These are phyloP conservation scores for Ilyonectria mors-panacis DNA, from an alignment of 2,329 filamentous ascomycete species.

Conservation along the genomic window DNA sequence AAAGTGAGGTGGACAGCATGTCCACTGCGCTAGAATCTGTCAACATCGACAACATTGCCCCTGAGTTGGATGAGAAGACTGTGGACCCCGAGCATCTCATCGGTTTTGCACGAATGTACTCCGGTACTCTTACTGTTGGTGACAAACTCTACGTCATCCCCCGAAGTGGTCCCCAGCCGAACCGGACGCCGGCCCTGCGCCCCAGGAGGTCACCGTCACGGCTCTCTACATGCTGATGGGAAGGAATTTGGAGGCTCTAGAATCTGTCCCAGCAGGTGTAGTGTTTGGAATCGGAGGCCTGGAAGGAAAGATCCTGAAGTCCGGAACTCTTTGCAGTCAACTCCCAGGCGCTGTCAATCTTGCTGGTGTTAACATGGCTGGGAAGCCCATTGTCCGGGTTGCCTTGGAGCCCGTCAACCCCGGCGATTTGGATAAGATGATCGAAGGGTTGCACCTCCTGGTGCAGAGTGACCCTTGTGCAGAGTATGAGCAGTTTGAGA, in stretches of 20 bases:
- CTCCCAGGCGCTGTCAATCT: conserved; percentile 90
- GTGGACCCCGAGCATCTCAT: conserved; percentile 89
- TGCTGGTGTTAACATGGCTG: conserved; percentile 84
- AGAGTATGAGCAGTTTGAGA: conserved; percentile 93
- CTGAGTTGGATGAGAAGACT: conserved; percentile 68
- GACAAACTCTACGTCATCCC: conserved; percentile 90
- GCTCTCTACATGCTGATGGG: conserved; percentile 98
- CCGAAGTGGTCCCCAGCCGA: conserved; percentile 92
- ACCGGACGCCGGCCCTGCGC: conserved; percentile 79
- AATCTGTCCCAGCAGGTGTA: conserved; percentile 90
- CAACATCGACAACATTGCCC: conserved; percentile 68
- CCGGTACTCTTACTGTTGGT: conserved; percentile 89
- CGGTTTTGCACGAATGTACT: conserved; percentile 95
- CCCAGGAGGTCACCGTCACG: conserved; percentile 86
- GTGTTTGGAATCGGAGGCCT: conserved; percentile 96
- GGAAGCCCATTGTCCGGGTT: conserved; percentile 94
- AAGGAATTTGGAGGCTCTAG: conserved; percentile 84
- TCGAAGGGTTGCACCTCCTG: conserved; percentile 85
- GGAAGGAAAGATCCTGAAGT: conserved; percentile 94
- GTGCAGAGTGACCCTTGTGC: conserved; percentile 97
- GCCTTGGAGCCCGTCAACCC: conserved; percentile 95
- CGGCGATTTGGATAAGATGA: conserved; percentile 94
- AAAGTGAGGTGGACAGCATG: conserved; percentile 68
- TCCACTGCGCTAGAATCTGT: conserved; percentile 73
- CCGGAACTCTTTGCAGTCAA: conserved; percentile 91